Conservation (phyloP, 2,329 filamentous ascomycete genomes). For the Colletotrichum salicis region DNA sequence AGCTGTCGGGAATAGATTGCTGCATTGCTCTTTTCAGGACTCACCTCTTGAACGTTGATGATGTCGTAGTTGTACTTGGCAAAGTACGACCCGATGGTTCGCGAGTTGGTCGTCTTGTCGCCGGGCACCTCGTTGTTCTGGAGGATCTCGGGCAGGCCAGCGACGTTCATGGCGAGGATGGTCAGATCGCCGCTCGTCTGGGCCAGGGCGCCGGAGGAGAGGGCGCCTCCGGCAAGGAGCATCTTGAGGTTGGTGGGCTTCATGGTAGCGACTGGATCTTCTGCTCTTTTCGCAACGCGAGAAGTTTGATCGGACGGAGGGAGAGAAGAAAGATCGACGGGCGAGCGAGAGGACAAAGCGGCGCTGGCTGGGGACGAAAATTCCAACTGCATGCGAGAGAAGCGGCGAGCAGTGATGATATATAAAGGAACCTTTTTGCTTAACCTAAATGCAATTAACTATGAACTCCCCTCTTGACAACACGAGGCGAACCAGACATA, state of each 20-base stretch:
- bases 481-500: neutral
- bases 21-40: neutral
- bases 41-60: slow-evolving; percentile 72
- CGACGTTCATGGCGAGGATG: slow-evolving; percentile 68
- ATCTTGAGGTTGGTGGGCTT: slow-evolving; percentile 23
- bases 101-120: slow-evolving; percentile 68
- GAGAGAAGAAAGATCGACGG: neutral
- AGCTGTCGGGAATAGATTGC: neutral
- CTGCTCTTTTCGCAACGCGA: neutral
- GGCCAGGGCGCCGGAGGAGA: slow-evolving; percentile 8
- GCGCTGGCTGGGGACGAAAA: neutral
- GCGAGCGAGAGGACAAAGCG: neutral
- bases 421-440: neutral
- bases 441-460: neutral
- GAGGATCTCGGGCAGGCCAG: slow-evolving; percentile 66
- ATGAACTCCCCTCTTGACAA: neutral
- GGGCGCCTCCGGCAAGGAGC: slow-evolving; percentile 25
- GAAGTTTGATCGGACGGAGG: neutral
- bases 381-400: no score
- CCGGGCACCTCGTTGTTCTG: slow-evolving; percentile 71
- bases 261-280: neutral
- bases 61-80: slow-evolving; percentile 68
- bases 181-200: slow-evolving; percentile 54
- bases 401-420: neutral
- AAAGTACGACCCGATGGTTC: slow-evolving; percentile 66